phyloP scores from a whole-genome alignment of 306 rosid species.

The Parietaria judaica region DNA sequence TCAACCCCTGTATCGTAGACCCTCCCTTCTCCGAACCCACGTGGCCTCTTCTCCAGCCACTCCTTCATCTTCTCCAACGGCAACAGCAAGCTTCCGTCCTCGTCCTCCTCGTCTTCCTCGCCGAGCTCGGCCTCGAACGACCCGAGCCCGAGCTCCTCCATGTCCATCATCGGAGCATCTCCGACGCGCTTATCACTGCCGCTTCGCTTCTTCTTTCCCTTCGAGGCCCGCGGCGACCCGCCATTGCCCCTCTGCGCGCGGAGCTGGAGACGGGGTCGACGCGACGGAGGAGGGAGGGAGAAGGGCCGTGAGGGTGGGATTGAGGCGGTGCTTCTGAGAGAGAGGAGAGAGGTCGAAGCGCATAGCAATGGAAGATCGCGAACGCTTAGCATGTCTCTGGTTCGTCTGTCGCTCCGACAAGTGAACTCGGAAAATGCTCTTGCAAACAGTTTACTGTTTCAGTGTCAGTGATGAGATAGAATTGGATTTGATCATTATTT shows the following conservation, averaged over 20 bases:
- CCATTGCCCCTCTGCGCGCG: background rate
- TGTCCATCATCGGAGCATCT: background rate
- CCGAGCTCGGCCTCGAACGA: conserved; percentile 17
- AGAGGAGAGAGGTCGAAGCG: conserved; percentile 14
- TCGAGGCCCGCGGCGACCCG: background rate
- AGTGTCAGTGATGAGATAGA: no score
- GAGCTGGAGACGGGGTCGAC: background rate
- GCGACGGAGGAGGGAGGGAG: conserved; percentile 9
- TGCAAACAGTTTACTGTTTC: no score
- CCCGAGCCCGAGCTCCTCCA: conserved; percentile 14
- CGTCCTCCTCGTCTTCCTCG: conserved; percentile 24
- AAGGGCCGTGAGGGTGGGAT: conserved; percentile 10
- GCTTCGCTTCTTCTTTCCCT: background rate
- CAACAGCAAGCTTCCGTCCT: conserved; percentile 30
- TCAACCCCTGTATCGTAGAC: conserved; percentile 69
- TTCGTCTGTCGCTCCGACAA: background rate
- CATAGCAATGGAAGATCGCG: conserved; percentile 24
- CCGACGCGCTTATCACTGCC: conserved; percentile 8
- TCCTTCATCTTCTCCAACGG: conserved; percentile 47
- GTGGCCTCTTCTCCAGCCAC: conserved; percentile 57
- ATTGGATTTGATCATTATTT: no score
- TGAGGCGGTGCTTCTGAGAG: conserved; percentile 7
- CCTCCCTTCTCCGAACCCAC: conserved; percentile 75
- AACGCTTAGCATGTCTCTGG: conserved; percentile 31
- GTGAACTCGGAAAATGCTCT: background rate